phyloP scores from a whole-genome alignment of 164 flowering plant species.

The Kingdonia uniflora region DNA sequence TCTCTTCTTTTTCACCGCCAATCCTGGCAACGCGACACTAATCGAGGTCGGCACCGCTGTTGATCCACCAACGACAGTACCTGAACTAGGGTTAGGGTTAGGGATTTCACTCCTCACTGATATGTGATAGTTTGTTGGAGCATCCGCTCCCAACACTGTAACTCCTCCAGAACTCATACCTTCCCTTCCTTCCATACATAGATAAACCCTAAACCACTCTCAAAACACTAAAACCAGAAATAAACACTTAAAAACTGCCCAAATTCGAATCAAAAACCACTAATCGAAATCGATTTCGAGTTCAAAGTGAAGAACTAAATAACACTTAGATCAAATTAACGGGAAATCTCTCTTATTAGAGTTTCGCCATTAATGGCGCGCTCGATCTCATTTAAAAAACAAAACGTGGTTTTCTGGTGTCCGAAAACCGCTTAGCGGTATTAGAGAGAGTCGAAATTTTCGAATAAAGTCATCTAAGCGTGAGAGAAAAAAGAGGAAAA shows the following conservation, averaged over 20 bases:
- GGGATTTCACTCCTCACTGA: slow-evolving; percentile 62
- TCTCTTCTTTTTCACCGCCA: slow-evolving; percentile 71
- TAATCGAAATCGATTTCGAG: no score
- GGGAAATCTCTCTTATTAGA: no score
- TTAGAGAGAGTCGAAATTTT: not conserved
- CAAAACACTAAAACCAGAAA: slow-evolving; percentile 14
- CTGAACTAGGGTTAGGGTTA: slow-evolving; percentile 19
- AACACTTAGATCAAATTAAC: no score
- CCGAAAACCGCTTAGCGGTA: slow-evolving; percentile 17
- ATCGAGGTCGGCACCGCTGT: slow-evolving; percentile 19
- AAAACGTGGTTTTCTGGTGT: slow-evolving; percentile 4
- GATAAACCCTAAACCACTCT: slow-evolving; percentile 1
- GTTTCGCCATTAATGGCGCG: no score
- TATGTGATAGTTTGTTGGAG: slow-evolving; percentile 68
- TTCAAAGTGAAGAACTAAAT: not conserved
- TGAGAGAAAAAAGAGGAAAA: slow-evolving; percentile 15
- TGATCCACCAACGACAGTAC: slow-evolving; percentile 19
- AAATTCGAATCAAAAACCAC: no score
- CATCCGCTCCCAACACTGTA: slow-evolving; percentile 81
- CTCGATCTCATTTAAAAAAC: no score
- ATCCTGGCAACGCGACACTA: slow-evolving; percentile 3
- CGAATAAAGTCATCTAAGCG: not conserved
- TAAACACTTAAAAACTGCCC: no score
- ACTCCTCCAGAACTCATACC: slow-evolving; percentile 41
- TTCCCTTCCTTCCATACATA: slow-evolving; percentile 52